Conservation (phyloP, 2,329 filamentous ascomycete genomes). For the Alternaria rosae region DNA sequence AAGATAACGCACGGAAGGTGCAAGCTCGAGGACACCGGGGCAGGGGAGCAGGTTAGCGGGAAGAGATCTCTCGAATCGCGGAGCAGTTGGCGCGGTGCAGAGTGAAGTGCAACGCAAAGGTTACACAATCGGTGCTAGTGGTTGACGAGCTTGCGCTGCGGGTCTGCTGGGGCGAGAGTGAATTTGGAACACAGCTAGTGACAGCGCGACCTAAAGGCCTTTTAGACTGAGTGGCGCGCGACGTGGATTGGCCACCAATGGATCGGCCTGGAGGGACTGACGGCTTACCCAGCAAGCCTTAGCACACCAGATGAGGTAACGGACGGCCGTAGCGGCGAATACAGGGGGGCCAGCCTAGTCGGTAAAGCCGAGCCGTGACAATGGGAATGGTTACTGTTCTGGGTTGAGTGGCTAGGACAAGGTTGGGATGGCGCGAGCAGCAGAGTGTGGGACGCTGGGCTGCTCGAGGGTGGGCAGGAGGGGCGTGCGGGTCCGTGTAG, state of each 20-base stretch:
- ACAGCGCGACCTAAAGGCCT: conserved; percentile 39
- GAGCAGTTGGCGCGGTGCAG: conserved; percentile 44
- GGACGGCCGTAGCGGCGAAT: conserved; percentile 33
- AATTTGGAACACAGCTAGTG: conserved; percentile 44
- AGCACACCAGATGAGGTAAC: conserved; percentile 51
- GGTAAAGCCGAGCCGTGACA: conserved; percentile 47
- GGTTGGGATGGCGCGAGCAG: conserved; percentile 34
- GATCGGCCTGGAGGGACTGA: conserved; percentile 32
- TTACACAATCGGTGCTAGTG: conserved; percentile 48
- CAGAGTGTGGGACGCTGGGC: conserved; percentile 30
- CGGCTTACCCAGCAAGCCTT: conserved; percentile 42
- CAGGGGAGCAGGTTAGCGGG: conserved; percentile 34
- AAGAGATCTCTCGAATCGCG: conserved; percentile 44
- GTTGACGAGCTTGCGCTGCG: conserved; percentile 40
- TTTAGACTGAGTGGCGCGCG: conserved; percentile 43
- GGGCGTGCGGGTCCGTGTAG: conserved; percentile 29
- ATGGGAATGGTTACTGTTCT: conserved; percentile 43
- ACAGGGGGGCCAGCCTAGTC: conserved; percentile 27
- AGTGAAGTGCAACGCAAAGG: conserved; percentile 45
- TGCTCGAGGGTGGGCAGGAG: conserved; percentile 23
- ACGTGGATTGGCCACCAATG: conserved; percentile 48
- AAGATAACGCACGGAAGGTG: conserved; percentile 51
- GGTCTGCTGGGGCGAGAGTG: conserved; percentile 32
- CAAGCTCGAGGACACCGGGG: conserved; percentile 43
- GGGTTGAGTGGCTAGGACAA: conserved; percentile 32